Evolutionary conservation across 768 basidiomycete genomes (phyloP), one percentile per base, ranked within the genome.

Genomic region (Hypholoma fasciculare): DNA sequence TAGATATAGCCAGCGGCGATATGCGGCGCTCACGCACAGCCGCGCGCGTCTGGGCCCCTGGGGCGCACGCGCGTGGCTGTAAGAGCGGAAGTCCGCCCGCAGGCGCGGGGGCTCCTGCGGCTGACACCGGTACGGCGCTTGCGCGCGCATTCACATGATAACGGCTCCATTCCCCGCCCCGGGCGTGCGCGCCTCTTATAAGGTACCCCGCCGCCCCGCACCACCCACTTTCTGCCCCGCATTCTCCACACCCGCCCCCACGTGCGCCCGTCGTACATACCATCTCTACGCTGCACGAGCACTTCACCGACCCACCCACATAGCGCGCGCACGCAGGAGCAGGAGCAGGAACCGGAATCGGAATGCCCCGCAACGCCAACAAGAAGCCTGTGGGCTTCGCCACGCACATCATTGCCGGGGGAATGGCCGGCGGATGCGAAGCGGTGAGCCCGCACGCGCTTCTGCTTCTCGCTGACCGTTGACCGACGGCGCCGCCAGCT

Each of bases 371-470:
- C 63, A 77, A 76, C 59, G 69, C 74, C 39, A 84, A 82, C 71
- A 90, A 87, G 78, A 90, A 88, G 67, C 87, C 89, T 17, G 87
- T 93, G 9, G 87, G 88, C 36, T 92, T 94, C 65, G 90, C 91
- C 16, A 92, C 85, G 42, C 96, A 99, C 71, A 85, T 98, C 70
- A 90, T 89, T 27, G 97, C 96, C 39, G 97, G 97, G 59, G 97
- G 97, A 17, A 85, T 91, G 20, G 96, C 95, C 23, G 96, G 96
- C 46, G 89, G 89, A 49, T 92, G 94, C 72, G 96, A 98, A 76
- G 96, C 96, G 55, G 88, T 94, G 58, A 65, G 89, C 74, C 48
- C 34, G 20, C 34, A 27, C 26, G 14, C 4, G 47, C 46, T 54
- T 48, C 36, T 13, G 23, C 13, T 44, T 47, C 37, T 53, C 38